Evolutionary conservation across 1,139 yeast species (phyloP), one percentile per base, ranked within the genome.

Genomic region (Saccharomyces pastorianus): DNA sequence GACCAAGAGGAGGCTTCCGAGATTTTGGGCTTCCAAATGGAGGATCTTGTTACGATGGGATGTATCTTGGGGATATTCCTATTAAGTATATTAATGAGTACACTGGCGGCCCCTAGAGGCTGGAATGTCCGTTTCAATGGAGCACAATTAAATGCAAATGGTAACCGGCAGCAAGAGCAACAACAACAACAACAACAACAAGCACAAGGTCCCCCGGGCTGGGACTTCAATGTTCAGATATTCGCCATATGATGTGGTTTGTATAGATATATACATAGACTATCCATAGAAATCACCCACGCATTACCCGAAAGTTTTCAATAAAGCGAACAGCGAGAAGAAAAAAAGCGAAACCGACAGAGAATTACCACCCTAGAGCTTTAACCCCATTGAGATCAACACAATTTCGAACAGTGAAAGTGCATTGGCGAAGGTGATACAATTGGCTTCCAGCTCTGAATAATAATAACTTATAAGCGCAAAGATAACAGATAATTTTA

Each of bases 111-210:
- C 4, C 54, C 65, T 42, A 55, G 64, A 26, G 65, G 64, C 5
- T 64, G 68, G 69, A 65, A 65, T 48, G 59, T 66, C 9, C 55
- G 61, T 27, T 47, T 64, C 23, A 66, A 66, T 47, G 68, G 68
- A 13, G 47, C 64, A 7, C 61, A 56, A 13, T 32, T 59, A 26
- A 57, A 49, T 29, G 51, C 52, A 25, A 57, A 57, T 51, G 32
- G 32, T 13, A 27, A 31, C 11, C 52, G 5, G 52, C 47, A 52
- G 53, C 44, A 27, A 34, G 26, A 51, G 47, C 27, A 42, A 32
- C 48, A 50, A 17, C 49, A 51, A 25, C 20, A 20, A 20, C 27
- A 42, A 32, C 48, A 50, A 17, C 51, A 53, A 25, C 53, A 55
- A 38, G 50, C 51, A 42, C 32, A 51, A 48, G 53, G 46, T n/a